Base-by-base conservation (phyloP, 768 basidiomycete genomes). In the Solioccasus polychromus region DNA sequence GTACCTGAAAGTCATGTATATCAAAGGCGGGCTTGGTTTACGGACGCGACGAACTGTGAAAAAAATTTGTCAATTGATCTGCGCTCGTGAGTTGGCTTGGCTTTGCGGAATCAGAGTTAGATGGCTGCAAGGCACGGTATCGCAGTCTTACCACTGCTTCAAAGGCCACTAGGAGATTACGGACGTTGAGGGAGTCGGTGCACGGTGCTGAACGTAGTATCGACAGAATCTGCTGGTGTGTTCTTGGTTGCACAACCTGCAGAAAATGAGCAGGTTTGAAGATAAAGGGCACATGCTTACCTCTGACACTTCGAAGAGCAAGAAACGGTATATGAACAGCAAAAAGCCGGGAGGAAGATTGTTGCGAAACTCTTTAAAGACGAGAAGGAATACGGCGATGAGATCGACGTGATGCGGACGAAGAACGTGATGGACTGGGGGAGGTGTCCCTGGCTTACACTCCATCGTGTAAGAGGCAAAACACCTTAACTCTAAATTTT, bases 371-470 rank as follows among this genome's bases (percentile, higher is more conserved):
- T 85, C 81, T 59, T 79, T 83, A 62, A 82, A 86, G 4, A 77
- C 68, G 11, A 84, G 68, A 47, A 81, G 69, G 28, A 90, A 69
- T 20, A 88, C 68, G 26, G 77, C 76, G 25, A 91, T 70, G 14
- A 91, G 68, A 39, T 76, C 76, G 40, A 92, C 70, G 60, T 92
- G 90, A 55, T 92, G 89, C 1, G 89, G 87, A 44, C 81, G 74
- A 23, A 92, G 72, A 45, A 80, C 72, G 64, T 88, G 83, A 41
- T 80, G 77, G 7, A 77, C 75, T 1, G 83, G 81, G 8, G 83
- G 80, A 43, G 78, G 79, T 18, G 73, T 70, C 26, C 78, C 76
- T 4, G 53, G 57, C 42, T 38, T 50, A 50, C 61, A 47, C n/a
- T 65, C 58, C 64, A 65, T 65, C 22, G 26, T 42, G 11, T 26